Base-by-base conservation (phyloP, 768 basidiomycete genomes). In the Lentinula raphanica region DNA sequence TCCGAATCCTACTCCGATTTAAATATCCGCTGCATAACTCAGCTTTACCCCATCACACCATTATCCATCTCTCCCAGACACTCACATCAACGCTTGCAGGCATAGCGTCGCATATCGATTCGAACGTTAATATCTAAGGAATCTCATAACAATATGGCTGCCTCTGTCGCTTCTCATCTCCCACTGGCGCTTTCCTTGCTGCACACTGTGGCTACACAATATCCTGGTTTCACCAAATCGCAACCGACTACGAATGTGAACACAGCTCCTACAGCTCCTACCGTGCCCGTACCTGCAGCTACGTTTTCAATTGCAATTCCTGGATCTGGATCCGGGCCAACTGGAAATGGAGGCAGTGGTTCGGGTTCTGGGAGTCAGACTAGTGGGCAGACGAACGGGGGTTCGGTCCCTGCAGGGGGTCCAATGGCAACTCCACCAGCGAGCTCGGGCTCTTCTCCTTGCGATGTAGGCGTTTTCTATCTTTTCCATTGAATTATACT, bases 111-210 rank as follows among this genome's bases (percentile, higher is more conserved):
- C 51, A 53, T 27, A 53, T 6, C 36, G 23, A 15, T 31, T 28
- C 29, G 7, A 28, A 11, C 23, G 29, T 13, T 31, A 0, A 13
- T 1, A 39, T 23, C 35, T 38, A 3, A 36, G 3, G 5, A 50
- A 29, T 50, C 23, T 53, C 51, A 39, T 12, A 15, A 48, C 32
- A 32, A 25, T 5, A 53, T 53, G 51, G 51, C 56, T 40, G 54
- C 46, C 17, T 38, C 55, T 25, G 78, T 80, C 76, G 67, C 78
- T 38, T 74, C 76, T 44, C 70, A 74, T 64, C 74, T 80, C 60
- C 76, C 78, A 19, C 65, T 77, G 50, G 77, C 79, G 21, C 64
- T 81, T 40, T 78, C 79, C 29, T 66, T 80, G 44, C 68, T 81
- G 19, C 68, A 72, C 44, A 66, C 71, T 17, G 63, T 78, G 54